These are phyloP conservation scores for Claviceps sp. DNA, from an alignment of 2,329 filamentous ascomycete species.

Conservation along the genomic window DNA sequence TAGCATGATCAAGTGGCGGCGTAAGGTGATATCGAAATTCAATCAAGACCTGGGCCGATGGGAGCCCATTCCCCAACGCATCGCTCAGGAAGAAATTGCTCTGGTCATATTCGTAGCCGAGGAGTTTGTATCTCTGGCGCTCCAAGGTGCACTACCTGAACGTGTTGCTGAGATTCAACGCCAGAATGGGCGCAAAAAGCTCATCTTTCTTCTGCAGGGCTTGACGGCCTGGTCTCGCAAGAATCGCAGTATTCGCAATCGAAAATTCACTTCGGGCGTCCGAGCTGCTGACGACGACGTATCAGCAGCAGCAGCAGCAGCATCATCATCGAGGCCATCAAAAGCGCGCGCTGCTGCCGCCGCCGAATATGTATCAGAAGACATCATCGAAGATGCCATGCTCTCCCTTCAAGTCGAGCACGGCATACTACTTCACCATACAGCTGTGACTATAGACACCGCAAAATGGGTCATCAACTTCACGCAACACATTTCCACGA, in stretches of 20 bases:
- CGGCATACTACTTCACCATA: constrained; percentile 57
- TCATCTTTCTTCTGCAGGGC: constrained; percentile 63
- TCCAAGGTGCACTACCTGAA: constrained; percentile 38
- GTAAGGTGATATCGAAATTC: constrained; percentile 51
- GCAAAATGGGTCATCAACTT: constrained; percentile 61
- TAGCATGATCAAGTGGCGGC: constrained; percentile 51
- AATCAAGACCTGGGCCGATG: constrained; percentile 48
- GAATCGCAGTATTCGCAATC: constrained; percentile 53
- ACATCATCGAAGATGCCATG: constrained; percentile 56
- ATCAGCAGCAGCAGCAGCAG: constrained; percentile 16
- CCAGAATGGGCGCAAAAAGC: constrained; percentile 36
- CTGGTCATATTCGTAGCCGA: constrained; percentile 48
- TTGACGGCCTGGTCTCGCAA: constrained; percentile 52
- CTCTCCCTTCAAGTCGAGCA: constrained; percentile 57
- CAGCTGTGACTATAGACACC: constrained; percentile 43
- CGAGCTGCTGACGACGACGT: constrained; percentile 26
- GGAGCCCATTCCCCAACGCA: constrained; percentile 43
- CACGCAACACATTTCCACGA: constrained; percentile 66
- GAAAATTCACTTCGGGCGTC: constrained; percentile 53
- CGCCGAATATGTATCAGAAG: constrained; percentile 49
- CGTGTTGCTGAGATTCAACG: constrained; percentile 44
- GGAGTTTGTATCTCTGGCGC: constrained; percentile 50
- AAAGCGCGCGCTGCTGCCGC: constrained; percentile 16
- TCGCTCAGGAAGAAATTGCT: constrained; percentile 45
- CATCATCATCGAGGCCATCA: constrained; percentile 14